phyloP scores from a whole-genome alignment of 305 asterid species.

The Caryopteris hybrid region DNA sequence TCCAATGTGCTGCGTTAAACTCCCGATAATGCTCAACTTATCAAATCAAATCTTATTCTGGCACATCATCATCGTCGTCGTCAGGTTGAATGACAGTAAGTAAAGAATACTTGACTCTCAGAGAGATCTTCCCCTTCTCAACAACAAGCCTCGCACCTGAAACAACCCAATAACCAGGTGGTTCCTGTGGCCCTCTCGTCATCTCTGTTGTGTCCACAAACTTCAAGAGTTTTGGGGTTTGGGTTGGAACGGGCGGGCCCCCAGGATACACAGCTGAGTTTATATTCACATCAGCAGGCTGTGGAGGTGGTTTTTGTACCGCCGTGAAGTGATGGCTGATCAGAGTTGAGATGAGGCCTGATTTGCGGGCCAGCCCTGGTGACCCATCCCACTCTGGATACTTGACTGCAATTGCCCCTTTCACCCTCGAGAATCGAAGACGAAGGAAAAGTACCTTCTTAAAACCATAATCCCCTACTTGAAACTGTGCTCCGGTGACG shows the following conservation, averaged over 20 bases:
- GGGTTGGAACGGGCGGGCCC: conserved; percentile 84
- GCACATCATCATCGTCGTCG: conserved; percentile 58
- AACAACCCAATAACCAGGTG: conserved; percentile 97
- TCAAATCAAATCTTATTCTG: conserved; percentile 26
- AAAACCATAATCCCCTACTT: conserved; percentile 72
- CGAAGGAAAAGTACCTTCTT: conserved; percentile 77
- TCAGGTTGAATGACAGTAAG: conserved; percentile 73
- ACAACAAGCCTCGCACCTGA: conserved; percentile 93
- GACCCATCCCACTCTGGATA: conserved; percentile 97
- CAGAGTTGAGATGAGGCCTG: conserved; percentile 89
- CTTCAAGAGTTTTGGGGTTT: conserved; percentile 72
- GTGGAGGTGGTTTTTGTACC: conserved; percentile 72
- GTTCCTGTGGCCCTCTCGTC: conserved; percentile 91
- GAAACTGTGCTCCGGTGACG: conserved; percentile 85
- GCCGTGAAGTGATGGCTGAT: conserved; percentile 86
- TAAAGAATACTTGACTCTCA: conserved; percentile 76
- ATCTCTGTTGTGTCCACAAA: conserved; percentile 89
- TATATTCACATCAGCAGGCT: conserved; percentile 85
- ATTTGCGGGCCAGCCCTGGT: conserved; percentile 87
- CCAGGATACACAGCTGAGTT: conserved; percentile 95
- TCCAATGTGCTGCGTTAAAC: no score
- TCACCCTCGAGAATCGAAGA: conserved; percentile 69
- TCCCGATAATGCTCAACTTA: no score
- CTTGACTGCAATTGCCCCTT: conserved; percentile 62
- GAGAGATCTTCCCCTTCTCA: conserved; percentile 83